Percentiles rank a stretch among this genome's conserved stretches.
phyloP scores from a whole-genome alignment of 371 early-diverging fungal genomes.

The Lichtheimia corymbifera region DNA sequence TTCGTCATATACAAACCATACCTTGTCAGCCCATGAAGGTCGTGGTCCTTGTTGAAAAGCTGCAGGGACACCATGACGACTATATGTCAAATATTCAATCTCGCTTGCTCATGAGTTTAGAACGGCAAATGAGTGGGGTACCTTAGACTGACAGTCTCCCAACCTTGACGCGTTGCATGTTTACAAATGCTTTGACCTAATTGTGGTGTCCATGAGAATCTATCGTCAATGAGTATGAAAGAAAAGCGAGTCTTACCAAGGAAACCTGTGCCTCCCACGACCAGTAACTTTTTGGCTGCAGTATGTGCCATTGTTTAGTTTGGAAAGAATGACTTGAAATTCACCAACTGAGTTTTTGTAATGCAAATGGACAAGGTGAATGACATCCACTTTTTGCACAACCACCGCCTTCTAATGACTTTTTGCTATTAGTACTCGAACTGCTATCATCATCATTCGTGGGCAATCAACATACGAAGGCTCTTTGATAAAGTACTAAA shows the following conservation, averaged over 20 bases:
- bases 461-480: too few species aligned
- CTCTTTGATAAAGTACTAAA: too few species aligned
- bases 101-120: neutral
- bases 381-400: too few species aligned
- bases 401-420: too few species aligned
- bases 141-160: slow-evolving; percentile 79
- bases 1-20: slow-evolving; percentile 6
- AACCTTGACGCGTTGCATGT: slow-evolving; percentile 64
- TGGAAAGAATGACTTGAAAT: too few species aligned
- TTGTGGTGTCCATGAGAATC: slow-evolving; percentile 11
- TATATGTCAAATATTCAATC: slow-evolving; percentile 9
- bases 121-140: slow-evolving; percentile 25
- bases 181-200: slow-evolving; percentile 63
- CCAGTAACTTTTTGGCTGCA: slow-evolving; percentile 57
- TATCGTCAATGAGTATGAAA: neutral
- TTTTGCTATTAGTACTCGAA: too few species aligned
- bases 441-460: too few species aligned
- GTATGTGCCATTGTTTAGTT: slow-evolving; percentile 29
- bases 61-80: slow-evolving; percentile 56
- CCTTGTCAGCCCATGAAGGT: slow-evolving; percentile 49
- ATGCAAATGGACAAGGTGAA: too few species aligned
- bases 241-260: slow-evolving; percentile 47
- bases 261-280: slow-evolving; percentile 76
- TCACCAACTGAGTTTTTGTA: too few species aligned
- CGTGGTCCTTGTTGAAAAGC: slow-evolving; percentile 24